A percentile compares a stretch with the other conserved stretches of the same genome.
phyloP scores from a whole-genome alignment of 768 basidiomycete genomes.

The Hypsizygus marmoreus region DNA sequence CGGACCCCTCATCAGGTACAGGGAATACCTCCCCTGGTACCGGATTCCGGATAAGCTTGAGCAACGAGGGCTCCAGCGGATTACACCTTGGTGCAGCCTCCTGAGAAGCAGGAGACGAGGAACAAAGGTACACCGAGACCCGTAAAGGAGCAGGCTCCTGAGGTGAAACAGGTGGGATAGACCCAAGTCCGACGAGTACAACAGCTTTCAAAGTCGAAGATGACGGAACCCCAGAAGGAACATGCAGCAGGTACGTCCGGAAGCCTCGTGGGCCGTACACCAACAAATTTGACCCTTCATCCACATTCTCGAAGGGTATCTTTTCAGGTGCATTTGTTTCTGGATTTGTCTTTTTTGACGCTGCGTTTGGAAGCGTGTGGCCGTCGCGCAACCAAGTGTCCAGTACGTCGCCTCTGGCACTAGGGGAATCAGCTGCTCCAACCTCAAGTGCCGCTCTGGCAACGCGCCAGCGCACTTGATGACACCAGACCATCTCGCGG shows the following conservation, averaged over 20 bases:
- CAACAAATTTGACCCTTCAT: conserved; percentile 38
- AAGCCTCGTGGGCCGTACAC: conserved; percentile 44
- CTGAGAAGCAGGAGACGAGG: conserved; percentile 20
- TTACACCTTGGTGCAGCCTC: conserved; percentile 33
- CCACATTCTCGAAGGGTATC: conserved; percentile 41
- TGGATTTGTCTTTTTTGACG: conserved; percentile 1
- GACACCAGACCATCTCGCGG: conserved; percentile 97
- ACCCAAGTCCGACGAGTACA: conserved; percentile 64
- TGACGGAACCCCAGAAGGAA: conserved; percentile 23
- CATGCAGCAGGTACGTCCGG: conserved; percentile 54
- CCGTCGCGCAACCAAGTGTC: conserved; percentile 75
- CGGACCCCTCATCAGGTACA: conserved; percentile 63
- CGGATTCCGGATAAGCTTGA: conserved; percentile 69
- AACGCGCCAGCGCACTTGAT: conserved; percentile 90
- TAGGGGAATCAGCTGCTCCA: conserved; percentile 30
- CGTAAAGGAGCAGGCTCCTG: conserved; percentile 45
- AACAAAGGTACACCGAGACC: conserved; percentile 52
- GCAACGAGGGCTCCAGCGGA: conserved; percentile 41
- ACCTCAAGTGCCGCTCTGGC: conserved; percentile 80
- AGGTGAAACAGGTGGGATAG: conserved; percentile 52
- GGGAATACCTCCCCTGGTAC: conserved; percentile 58
- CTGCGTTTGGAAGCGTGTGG: conserved; percentile 40
- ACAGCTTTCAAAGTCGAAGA: conserved; percentile 37
- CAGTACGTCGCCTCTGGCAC: conserved; percentile 40
- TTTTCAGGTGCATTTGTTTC: conserved; percentile 20